Conservation (phyloP, 2,329 filamentous ascomycete genomes). For the Pseudocercospora macadamiae region DNA sequence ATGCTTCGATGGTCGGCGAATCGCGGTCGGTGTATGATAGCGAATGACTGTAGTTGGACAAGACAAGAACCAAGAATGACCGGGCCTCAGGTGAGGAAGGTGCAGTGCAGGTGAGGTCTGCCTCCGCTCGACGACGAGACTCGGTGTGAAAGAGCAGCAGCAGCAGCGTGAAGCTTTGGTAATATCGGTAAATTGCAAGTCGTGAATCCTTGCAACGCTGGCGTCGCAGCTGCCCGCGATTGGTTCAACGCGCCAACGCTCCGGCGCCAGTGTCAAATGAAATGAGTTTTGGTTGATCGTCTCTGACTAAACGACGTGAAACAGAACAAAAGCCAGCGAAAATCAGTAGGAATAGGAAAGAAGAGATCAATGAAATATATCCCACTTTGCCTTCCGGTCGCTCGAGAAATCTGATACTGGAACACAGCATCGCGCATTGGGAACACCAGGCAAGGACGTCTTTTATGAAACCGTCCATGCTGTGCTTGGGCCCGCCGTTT, state of each 20-base stretch:
- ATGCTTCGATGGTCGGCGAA: background rate
- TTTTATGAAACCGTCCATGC: background rate
- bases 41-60: slow-evolving; percentile 1
- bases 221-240: background rate
- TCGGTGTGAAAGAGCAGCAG: background rate
- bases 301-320: too few species aligned
- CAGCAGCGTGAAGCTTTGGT: background rate
- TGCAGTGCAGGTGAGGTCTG: background rate
- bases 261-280: background rate
- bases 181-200: background rate
- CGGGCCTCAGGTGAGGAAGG: background rate
- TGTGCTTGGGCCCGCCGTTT: slow-evolving; percentile 1
- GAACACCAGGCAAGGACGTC: background rate
- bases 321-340: too few species aligned
- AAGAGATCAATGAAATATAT: too few species aligned
- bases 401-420: background rate
- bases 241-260: background rate
- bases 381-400: background rate
- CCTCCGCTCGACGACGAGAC: background rate
- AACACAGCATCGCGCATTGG: background rate
- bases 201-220: background rate
- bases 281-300: background rate
- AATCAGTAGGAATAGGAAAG: too few species aligned
- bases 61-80: too few species aligned
- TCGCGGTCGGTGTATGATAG: background rate